Evolutionary conservation across 129 eudicot genomes (phyloP).

Genomic region (Flaveria brownii): DNA sequence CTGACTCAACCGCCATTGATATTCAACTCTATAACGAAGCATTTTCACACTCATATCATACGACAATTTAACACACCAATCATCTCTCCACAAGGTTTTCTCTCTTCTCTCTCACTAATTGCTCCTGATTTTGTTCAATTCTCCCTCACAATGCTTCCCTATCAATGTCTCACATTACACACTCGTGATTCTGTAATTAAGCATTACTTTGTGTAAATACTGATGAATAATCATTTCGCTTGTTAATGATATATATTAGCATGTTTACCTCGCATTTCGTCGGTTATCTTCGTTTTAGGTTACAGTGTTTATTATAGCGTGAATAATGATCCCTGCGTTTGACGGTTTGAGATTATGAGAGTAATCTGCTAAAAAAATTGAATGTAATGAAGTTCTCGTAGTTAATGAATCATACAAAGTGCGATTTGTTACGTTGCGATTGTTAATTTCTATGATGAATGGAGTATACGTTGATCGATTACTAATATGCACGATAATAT

Average conservation of each 20-base stretch:
- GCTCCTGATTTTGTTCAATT: neutral
- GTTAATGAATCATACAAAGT: conserved; percentile 2
- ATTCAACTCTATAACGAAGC: conserved; percentile 9
- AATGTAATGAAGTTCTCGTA: conserved; percentile 1
- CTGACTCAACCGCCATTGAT: conserved; percentile 22
- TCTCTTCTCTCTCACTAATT: neutral
- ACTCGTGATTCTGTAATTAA: conserved; percentile 10
- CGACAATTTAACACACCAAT: neutral
- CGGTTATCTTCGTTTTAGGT: conserved; percentile 2
- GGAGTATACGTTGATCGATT: neutral
- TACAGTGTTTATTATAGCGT: conserved; percentile 19
- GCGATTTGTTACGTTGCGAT: neutral
- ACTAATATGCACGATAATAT: neutral
- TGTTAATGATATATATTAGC: neutral
- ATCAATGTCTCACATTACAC: neutral
- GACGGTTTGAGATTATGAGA: no score
- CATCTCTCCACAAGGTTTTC: conserved; percentile 15
- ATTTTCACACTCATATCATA: neutral
- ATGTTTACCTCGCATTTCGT: no score
- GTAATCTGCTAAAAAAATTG: neutral
- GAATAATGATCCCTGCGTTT: neutral
- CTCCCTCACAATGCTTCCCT: neutral
- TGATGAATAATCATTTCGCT: conserved; percentile 9
- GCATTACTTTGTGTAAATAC: conserved; percentile 6
- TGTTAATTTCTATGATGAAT: neutral